These are phyloP conservation scores for Neoboletus magnificus DNA, from an alignment of 768 basidiomycete genomes.

Conservation along the genomic window DNA sequence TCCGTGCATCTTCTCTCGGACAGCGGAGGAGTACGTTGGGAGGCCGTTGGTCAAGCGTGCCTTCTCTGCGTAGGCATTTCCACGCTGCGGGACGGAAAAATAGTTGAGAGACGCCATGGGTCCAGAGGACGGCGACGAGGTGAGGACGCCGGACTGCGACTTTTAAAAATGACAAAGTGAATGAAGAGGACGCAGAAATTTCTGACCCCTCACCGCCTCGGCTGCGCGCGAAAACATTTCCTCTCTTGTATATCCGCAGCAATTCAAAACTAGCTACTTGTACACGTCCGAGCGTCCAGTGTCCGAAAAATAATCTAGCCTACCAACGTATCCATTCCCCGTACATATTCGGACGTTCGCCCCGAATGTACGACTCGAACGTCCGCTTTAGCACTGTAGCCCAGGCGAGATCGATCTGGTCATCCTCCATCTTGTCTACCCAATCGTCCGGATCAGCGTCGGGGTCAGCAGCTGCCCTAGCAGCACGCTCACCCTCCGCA, in stretches of 20 bases:
- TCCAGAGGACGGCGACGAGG: conserved; percentile 14
- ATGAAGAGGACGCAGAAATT: conserved; percentile 14
- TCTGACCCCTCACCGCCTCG: not conserved
- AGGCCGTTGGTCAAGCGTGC: conserved; percentile 40
- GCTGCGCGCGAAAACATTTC: conserved; percentile 26
- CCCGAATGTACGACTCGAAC: conserved; percentile 87
- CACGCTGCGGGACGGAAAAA: conserved; percentile 44
- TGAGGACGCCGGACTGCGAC: conserved; percentile 13
- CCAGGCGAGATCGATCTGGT: conserved; percentile 83
- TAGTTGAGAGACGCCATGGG: conserved; percentile 47
- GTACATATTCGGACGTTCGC: conserved; percentile 90
- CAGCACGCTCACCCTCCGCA: conserved; percentile 65
- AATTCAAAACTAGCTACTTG: not conserved
- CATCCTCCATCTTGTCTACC: conserved; percentile 33
- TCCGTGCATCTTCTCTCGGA: conserved; percentile 62
- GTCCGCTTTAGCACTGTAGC: conserved; percentile 86
- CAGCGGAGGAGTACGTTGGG: conserved; percentile 52
- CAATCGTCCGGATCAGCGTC: conserved; percentile 20
- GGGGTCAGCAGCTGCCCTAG: conserved; percentile 39
- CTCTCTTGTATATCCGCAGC: conserved; percentile 26
- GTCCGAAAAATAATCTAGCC: not conserved
- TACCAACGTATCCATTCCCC: conserved; percentile 59
- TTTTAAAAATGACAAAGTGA: conserved; percentile 13
- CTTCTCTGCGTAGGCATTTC: conserved; percentile 46
- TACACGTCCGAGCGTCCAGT: too few relatives aligned